Evolutionary conservation across 345 rosid genomes (phyloP).

Genomic region (Ailanthus altissimus): DNA sequence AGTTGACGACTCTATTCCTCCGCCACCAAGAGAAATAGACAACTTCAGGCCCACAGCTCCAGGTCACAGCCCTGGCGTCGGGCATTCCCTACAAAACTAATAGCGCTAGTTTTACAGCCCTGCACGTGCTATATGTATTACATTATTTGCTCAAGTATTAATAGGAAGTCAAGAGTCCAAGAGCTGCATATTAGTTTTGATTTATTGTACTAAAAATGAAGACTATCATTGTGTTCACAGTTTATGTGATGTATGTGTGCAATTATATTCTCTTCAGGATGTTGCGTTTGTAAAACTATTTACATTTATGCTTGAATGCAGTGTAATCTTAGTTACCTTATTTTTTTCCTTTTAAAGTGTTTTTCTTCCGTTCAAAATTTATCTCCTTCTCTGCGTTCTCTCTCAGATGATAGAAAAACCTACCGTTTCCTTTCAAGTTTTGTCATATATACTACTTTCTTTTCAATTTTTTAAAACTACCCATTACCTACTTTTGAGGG

Average conservation of each 20-base stretch:
- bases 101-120: slow-evolving; percentile 17
- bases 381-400: too few species aligned
- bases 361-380: too few species aligned
- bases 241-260: not conserved
- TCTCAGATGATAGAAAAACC: too few species aligned
- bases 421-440: too few species aligned
- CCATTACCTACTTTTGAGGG: too few species aligned
- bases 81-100: slow-evolving; percentile 45
- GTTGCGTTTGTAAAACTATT: not conserved
- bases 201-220: not conserved
- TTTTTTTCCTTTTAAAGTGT: too few species aligned
- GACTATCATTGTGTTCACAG: too few species aligned
- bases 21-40: slow-evolving; percentile 33
- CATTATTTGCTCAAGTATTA: not conserved
- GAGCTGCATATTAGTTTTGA: not conserved
- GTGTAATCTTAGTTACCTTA: not conserved
- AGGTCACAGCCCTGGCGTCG: slow-evolving; percentile 71
- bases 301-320: not conserved
- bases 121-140: not conserved
- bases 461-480: too few species aligned
- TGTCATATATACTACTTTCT: too few species aligned
- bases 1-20: slow-evolving; percentile 13
- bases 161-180: not conserved
- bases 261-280: not conserved
- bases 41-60: slow-evolving; percentile 67